These are phyloP conservation scores for Salix dunnii DNA, from an alignment of 345 rosid genomes.

Conservation along the genomic window DNA sequence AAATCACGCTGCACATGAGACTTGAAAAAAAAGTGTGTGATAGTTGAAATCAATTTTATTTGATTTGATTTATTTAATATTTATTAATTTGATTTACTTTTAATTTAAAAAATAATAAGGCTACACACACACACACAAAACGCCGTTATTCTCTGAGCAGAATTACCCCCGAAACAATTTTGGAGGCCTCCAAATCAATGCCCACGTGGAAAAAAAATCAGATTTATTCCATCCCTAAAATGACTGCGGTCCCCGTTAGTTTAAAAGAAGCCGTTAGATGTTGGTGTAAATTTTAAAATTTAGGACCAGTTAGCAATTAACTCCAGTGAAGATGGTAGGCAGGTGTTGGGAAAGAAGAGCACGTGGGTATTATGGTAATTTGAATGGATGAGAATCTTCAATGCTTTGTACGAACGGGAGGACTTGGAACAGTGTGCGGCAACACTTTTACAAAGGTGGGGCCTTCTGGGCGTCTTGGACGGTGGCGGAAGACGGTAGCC, in stretches of 20 bases:
- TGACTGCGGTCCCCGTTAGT: not conserved
- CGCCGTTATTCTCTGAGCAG: not conserved
- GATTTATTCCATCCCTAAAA: not conserved
- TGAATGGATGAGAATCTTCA: not conserved
- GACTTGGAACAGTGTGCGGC: conserved; percentile 16
- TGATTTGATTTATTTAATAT: no score
- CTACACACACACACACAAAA: no score
- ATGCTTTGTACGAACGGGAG: not conserved
- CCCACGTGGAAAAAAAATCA: not conserved
- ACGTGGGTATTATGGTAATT: not conserved
- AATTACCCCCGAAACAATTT: not conserved
- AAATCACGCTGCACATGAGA: no score
- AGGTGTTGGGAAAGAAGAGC: not conserved
- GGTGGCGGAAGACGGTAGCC: conserved; percentile 17
- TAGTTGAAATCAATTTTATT: no score
- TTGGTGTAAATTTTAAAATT: not conserved
- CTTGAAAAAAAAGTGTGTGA: no score
- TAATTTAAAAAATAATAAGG: no score
- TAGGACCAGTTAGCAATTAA: not conserved
- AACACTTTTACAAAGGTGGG: conserved; percentile 1
- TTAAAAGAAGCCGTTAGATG: not conserved
- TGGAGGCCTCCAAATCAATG: not conserved
- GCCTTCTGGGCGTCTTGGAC: conserved; percentile 23
- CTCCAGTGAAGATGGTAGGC: not conserved
- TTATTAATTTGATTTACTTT: no score